phyloP scores from a whole-genome alignment of 257 asterid genomes.

The Plantago elongata region DNA sequence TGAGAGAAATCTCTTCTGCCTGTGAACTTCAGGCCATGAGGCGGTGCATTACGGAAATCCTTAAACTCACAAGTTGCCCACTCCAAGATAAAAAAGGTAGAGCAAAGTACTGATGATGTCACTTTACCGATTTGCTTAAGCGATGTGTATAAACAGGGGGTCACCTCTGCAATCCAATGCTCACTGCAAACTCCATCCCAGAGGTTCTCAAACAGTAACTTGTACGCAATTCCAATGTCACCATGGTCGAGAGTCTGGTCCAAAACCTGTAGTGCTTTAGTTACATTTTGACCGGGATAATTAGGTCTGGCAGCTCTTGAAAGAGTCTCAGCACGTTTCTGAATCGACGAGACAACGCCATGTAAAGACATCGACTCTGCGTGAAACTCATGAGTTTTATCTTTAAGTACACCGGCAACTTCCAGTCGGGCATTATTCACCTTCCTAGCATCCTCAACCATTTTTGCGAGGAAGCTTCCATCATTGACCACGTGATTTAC shows the following conservation, averaged over 20 bases:
- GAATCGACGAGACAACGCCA: conserved; percentile 71
- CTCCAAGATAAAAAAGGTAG: conserved; percentile 84
- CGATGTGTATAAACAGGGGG: conserved; percentile 66
- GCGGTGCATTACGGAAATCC: conserved; percentile 67
- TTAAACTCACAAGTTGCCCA: conserved; percentile 98
- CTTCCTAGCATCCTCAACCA: conserved; percentile 60
- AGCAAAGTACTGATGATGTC: conserved; percentile 59
- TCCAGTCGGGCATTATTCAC: conserved; percentile 47
- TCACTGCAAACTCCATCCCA: conserved; percentile 76
- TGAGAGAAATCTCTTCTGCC: conserved; percentile 84
- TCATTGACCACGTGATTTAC: conserved; percentile 52
- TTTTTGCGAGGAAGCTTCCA: conserved; percentile 71
- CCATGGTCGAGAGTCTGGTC: conserved; percentile 79
- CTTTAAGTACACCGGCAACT: conserved; percentile 46
- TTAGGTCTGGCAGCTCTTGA: conserved; percentile 69
- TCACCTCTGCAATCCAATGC: conserved; percentile 80
- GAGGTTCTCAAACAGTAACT: conserved; percentile 60
- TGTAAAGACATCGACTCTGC: conserved; percentile 58
- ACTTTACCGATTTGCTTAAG: conserved; percentile 66
- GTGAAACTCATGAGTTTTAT: conserved; percentile 47
- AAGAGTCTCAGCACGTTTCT: conserved; percentile 69
- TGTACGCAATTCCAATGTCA: conserved; percentile 57
- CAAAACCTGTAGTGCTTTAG: conserved; percentile 71
- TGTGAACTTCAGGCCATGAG: conserved; percentile 70
- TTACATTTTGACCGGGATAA: conserved; percentile 54